These are phyloP conservation scores for Hippophae rhamnoides DNA, from an alignment of 306 rosid species.

Conservation along the genomic window DNA sequence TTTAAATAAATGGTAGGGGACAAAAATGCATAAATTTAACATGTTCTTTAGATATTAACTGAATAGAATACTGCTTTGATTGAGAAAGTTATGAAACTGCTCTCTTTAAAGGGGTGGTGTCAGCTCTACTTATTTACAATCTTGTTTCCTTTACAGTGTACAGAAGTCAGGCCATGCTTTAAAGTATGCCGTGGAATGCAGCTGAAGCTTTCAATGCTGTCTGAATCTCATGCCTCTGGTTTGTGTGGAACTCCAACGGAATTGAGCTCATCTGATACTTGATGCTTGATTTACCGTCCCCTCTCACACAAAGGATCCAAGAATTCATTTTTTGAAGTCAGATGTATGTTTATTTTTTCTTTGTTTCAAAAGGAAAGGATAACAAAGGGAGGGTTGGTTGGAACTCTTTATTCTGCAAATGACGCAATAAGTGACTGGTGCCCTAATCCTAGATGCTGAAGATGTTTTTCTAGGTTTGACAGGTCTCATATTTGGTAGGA, in stretches of 20 bases:
- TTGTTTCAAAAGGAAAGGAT: slow-evolving; percentile 33
- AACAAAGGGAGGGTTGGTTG: slow-evolving; percentile 46
- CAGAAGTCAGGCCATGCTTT: slow-evolving; percentile 45
- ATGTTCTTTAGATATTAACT: too few species aligned
- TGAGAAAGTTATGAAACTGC: too few species aligned
- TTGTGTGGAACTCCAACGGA: slow-evolving; percentile 53
- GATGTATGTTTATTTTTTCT: slow-evolving; percentile 47
- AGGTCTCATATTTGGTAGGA: slow-evolving; percentile 26
- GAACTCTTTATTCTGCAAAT: slow-evolving; percentile 80
- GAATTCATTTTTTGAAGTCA: slow-evolving; percentile 57
- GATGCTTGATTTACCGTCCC: slow-evolving; percentile 44
- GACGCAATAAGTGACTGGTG: slow-evolving; percentile 91
- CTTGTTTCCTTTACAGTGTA: slow-evolving; percentile 27
- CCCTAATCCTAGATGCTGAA: slow-evolving; percentile 59
- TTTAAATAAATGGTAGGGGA: too few species aligned
- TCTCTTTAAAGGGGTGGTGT: not conserved
- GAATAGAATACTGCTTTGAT: too few species aligned
- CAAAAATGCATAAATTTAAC: too few species aligned
- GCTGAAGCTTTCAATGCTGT: slow-evolving; percentile 65
- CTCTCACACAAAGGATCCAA: slow-evolving; percentile 32
- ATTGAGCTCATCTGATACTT: slow-evolving; percentile 55
- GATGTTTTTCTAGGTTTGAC: slow-evolving; percentile 48
- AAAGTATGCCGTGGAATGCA: slow-evolving; percentile 55
- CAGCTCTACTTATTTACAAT: slow-evolving; percentile 12
- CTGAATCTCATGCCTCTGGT: slow-evolving; percentile 35